phyloP scores from a whole-genome alignment of 1,284 basidiomycete species.

The Fomitopsis pinicola region DNA sequence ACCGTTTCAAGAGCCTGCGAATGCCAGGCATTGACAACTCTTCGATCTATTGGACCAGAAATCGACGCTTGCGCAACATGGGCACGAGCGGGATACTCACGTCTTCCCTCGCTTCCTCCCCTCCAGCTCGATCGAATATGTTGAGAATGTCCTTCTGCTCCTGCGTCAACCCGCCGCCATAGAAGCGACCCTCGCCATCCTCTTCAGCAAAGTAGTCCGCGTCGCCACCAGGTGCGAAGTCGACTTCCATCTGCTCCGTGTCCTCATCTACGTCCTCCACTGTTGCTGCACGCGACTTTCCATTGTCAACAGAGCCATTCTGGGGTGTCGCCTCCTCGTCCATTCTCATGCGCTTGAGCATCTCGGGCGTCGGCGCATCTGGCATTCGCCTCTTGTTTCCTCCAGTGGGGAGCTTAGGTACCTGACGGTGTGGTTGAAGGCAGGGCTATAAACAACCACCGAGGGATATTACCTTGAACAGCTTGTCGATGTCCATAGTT shows the following conservation, averaged over 20 bases:
- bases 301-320: slow-evolving; percentile 19
- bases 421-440: slow-evolving; percentile 35
- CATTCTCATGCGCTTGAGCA: slow-evolving; percentile 74
- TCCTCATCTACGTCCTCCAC: slow-evolving; percentile 54
- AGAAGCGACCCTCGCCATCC: slow-evolving; percentile 91
- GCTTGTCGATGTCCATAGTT: slow-evolving; percentile 72
- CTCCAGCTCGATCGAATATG: slow-evolving; percentile 78
- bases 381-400: slow-evolving; percentile 77
- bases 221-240: slow-evolving; percentile 78
- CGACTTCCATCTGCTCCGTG: slow-evolving; percentile 37
- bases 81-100: slow-evolving; percentile 43
- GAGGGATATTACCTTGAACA: slow-evolving; percentile 65
- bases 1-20: slow-evolving; percentile 71
- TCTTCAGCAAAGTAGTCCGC: slow-evolving; percentile 89
- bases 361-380: slow-evolving; percentile 77
- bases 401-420: slow-evolving; percentile 62
- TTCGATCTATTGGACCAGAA: slow-evolving; percentile 42
- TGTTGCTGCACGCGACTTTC: slow-evolving; percentile 41
- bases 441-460: not conserved
- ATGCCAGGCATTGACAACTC: slow-evolving; percentile 68
- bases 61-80: slow-evolving; percentile 2
- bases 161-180: slow-evolving; percentile 84
- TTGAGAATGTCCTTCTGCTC: slow-evolving; percentile 90
- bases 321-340: slow-evolving; percentile 28
- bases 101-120: slow-evolving; percentile 60